Evolutionary conservation across 1,139 yeast genomes (phyloP).

Genomic region (Protomyces inundatus): DNA sequence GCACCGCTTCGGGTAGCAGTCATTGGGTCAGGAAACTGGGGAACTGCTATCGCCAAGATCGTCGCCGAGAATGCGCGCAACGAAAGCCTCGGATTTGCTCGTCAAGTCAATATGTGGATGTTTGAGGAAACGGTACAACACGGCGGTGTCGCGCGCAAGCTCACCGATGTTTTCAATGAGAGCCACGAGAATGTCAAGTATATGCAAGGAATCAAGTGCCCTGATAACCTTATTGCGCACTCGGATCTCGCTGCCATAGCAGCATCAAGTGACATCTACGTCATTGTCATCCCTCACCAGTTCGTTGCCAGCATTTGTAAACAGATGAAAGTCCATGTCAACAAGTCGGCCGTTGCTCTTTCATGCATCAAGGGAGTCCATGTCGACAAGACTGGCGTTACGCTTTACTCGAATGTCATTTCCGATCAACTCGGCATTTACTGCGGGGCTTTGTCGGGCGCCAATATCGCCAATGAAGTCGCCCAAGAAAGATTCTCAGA

Average conservation of each 20-base stretch:
- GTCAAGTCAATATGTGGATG: conserved; percentile 88
- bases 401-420: conserved; percentile 68
- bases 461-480: conserved; percentile 91
- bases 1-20: conserved; percentile 37
- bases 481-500: conserved; percentile 92
- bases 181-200: conserved; percentile 83
- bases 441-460: conserved; percentile 94
- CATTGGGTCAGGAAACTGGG: conserved; percentile 54
- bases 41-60: conserved; percentile 90
- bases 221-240: conserved; percentile 72
- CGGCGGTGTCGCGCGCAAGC: conserved; percentile 49
- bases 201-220: conserved; percentile 74
- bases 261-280: conserved; percentile 68
- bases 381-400: conserved; percentile 73
- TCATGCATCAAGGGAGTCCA: conserved; percentile 92
- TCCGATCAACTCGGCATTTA: conserved; percentile 70
- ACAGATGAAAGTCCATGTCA: conserved; percentile 70
- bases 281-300: conserved; percentile 93
- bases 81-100: conserved; percentile 57
- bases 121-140: conserved; percentile 57
- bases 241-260: conserved; percentile 75
- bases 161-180: conserved; percentile 81
- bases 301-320: conserved; percentile 67
- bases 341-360: conserved; percentile 68
- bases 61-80: conserved; percentile 77